Base-by-base conservation (phyloP, 495 filamentous ascomycete genomes). In the Hypomontagnella monticulosa region DNA sequence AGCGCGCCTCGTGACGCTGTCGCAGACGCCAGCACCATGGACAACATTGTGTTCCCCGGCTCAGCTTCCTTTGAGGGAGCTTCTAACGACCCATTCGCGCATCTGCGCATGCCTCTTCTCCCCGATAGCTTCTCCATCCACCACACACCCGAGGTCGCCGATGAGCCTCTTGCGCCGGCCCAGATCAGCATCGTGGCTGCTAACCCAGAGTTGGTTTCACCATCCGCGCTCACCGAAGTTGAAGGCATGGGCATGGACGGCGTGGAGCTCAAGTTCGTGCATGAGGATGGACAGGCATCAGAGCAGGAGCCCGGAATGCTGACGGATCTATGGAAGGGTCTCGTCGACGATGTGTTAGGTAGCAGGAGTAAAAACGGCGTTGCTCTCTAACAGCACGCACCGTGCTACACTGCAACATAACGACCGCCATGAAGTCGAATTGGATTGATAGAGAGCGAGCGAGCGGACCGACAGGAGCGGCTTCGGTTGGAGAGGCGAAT, bases 231-330 rank as follows among this genome's bases (percentile, higher is more conserved):
- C 40, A 80, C 78, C 10, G 77, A 81, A 62, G 71, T 80, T 1
- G 78, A 82, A 56, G 78, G 79, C 18, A 79, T 80, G 69, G 73
- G 75, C 9, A 57, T 80, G n/a, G 80, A 82, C 46, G 79, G 79
- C 11, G 76, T 81, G n/a, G 78, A 81, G 70, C 64, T 83, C 6
- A 73, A 73, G 66, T 82, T 82, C 48, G 77, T 71, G 49, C 75
- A 80, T 43, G 73, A 76, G 1, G 48, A 70, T 4, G 36, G 36
- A 14, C 10, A 11, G 55, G 9, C 57, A 4, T 32, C 62, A 11
- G 73, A 71, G 40, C 63, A 73, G 57, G 69, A 70, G 20, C 71
- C 53, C 27, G 75, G 74, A 14, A 80, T 82, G 79, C 59, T 81
- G 9, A 70, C 69, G 53, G 76, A 78, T 70, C 37, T 82, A 33